These are phyloP conservation scores for Primulina tabacum DNA, from an alignment of 257 asterid species.

Conservation along the genomic window DNA sequence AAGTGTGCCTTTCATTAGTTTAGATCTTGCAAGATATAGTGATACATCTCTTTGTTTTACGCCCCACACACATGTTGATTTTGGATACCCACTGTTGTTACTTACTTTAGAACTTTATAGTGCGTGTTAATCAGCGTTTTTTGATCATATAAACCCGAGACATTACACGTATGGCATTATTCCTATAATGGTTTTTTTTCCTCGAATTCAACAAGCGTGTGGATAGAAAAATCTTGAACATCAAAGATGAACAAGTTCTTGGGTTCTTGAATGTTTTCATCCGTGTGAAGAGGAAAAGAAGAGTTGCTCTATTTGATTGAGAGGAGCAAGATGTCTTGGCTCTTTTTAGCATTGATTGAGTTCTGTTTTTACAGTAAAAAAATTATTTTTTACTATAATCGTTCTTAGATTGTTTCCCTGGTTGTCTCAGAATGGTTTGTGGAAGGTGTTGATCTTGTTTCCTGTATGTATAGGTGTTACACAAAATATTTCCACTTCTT, in stretches of 20 bases:
- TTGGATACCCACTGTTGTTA: too few relatives aligned
- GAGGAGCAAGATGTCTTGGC: constrained; percentile 14
- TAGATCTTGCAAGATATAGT: too few relatives aligned
- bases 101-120: too few relatives aligned
- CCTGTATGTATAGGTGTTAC: too few relatives aligned
- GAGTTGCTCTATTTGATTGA: background rate
- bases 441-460: too few relatives aligned
- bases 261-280: background rate
- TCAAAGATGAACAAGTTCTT: background rate
- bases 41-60: too few relatives aligned
- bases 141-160: too few relatives aligned
- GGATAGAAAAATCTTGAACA: background rate
- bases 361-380: background rate
- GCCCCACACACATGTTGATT: too few relatives aligned
- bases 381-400: background rate
- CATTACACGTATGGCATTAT: background rate
- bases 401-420: background rate
- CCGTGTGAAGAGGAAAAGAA: background rate
- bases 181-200: background rate
- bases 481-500: too few relatives aligned
- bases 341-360: background rate
- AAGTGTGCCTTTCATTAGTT: too few relatives aligned
- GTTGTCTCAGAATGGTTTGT: background rate
- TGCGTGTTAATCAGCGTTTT: too few relatives aligned
- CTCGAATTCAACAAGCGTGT: background rate